Evolutionary conservation across 1,139 yeast genomes (phyloP).

Genomic region (Debaryomyces udenii): DNA sequence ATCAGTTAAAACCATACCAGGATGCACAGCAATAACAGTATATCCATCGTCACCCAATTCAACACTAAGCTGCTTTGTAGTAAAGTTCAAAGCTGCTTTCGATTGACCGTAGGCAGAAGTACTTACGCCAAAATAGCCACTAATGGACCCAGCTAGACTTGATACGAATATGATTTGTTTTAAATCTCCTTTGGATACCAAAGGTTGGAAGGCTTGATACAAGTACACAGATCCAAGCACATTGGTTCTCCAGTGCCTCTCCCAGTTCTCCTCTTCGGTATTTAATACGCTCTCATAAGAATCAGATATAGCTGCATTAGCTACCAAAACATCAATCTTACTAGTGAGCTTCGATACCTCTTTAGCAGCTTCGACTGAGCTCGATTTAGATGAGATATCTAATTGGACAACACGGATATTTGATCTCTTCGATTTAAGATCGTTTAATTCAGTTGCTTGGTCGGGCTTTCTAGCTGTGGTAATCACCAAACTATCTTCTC

Average conservation of each 20-base stretch:
- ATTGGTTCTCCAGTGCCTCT: slow-evolving; percentile 4
- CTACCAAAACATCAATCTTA: slow-evolving; percentile 1
- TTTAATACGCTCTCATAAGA: slow-evolving; percentile 4
- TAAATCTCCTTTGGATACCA: slow-evolving; percentile 21
- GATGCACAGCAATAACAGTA: slow-evolving; percentile 30
- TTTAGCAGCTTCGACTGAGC: slow-evolving; percentile 1
- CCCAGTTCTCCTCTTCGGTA: slow-evolving; percentile 3
- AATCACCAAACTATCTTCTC: slow-evolving; percentile 16
- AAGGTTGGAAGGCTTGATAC: slow-evolving; percentile 29
- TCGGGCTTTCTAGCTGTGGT: slow-evolving; percentile 23
- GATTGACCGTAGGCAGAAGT: slow-evolving; percentile 31
- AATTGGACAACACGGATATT: slow-evolving; percentile 10
- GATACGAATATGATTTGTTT: slow-evolving; percentile 31
- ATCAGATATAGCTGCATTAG: slow-evolving; percentile 9
- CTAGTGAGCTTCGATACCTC: slow-evolving; percentile 11
- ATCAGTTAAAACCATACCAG: slow-evolving; percentile 36
- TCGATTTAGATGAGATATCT: slow-evolving; percentile 3
- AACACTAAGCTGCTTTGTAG: slow-evolving; percentile 21
- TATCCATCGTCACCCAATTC: slow-evolving; percentile 27
- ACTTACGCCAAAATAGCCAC: slow-evolving; percentile 11
- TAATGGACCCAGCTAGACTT: slow-evolving; percentile 27
- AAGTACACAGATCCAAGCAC: slow-evolving; percentile 25
- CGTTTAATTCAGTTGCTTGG: slow-evolving; percentile 16
- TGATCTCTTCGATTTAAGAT: slow-evolving; percentile 11
- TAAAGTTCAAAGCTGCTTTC: slow-evolving; percentile 33